A percentile compares a stretch with the other conserved stretches of the same genome.
Conservation (phyloP, 192 early-diverging fungal species). For the Thamnidium elegans region DNA sequence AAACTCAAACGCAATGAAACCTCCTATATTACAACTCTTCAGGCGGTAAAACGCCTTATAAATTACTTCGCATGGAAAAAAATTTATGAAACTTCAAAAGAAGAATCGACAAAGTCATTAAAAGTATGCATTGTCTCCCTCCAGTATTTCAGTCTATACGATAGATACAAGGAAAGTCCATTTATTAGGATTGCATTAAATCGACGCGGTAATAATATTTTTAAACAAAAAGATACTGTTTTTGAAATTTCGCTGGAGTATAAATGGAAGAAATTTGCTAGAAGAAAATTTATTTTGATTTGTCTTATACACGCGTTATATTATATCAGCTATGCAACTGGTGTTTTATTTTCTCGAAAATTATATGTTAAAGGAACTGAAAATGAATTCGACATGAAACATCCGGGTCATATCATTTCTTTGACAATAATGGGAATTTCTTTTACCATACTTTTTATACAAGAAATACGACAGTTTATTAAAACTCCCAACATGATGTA, state of each 20-base stretch:
- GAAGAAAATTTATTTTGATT: background rate
- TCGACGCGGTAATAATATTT: background rate
- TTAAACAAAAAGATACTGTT: conserved; percentile 12
- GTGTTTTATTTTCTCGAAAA: background rate
- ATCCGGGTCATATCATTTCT: background rate
- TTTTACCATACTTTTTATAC: background rate
- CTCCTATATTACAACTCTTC: no score
- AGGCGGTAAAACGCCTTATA: no score
- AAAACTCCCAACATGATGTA: background rate
- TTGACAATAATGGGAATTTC: background rate
- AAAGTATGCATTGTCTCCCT: no score
- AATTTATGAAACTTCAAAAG: no score
- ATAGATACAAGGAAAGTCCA: background rate
- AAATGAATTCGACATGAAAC: background rate
- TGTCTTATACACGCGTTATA: conserved; percentile 1
- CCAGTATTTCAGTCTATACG: no score
- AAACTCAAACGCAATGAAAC: no score
- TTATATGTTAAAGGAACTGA: background rate
- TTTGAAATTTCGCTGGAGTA: conserved; percentile 10
- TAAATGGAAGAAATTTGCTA: conserved; percentile 20
- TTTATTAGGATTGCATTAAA: background rate
- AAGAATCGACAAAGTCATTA: no score
- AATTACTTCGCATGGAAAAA: no score
- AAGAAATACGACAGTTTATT: conserved; percentile 6
- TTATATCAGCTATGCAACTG: conserved; percentile 5